These are phyloP conservation scores for Botrytis cinerea DNA, from an alignment of 2,329 filamentous ascomycete species.

Conservation along the genomic window DNA sequence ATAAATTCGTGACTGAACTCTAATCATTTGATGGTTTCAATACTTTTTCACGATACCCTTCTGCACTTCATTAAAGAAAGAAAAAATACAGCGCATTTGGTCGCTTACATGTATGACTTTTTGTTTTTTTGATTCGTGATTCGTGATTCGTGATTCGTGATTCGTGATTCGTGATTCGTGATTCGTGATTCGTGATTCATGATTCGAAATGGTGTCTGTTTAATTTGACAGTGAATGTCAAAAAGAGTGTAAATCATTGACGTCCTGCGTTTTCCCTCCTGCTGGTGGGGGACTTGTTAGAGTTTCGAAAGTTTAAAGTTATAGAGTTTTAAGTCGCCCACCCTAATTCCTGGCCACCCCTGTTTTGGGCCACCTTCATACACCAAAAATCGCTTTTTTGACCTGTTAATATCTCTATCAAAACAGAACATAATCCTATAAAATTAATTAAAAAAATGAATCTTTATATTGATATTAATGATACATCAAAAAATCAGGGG, in stretches of 20 bases:
- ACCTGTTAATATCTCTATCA: too few species aligned
- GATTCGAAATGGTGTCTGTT: background rate
- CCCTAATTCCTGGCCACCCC: too few species aligned
- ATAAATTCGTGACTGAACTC: background rate
- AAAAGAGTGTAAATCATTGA: background rate
- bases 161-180: too few species aligned
- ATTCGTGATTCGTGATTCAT: too few species aligned
- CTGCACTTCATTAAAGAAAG: background rate
- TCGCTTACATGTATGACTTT: background rate
- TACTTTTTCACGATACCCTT: background rate
- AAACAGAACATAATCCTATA: too few species aligned
- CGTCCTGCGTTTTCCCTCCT: background rate
- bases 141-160: too few species aligned
- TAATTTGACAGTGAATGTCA: background rate
- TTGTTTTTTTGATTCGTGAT: background rate
- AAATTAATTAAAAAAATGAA: too few species aligned
- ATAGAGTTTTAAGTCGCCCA: background rate
- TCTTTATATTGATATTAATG: too few species aligned
- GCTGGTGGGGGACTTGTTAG: background rate
- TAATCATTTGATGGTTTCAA: background rate
- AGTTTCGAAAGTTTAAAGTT: background rate
- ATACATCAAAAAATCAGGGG: too few species aligned
- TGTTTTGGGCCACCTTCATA: too few species aligned
- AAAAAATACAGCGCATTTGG: background rate
- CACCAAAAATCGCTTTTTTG: too few species aligned